Percentiles rank a stretch among this genome's conserved stretches.
phyloP scores from a whole-genome alignment of 108 stramenopile species.

The Pseudonitzschia multistriata region DNA sequence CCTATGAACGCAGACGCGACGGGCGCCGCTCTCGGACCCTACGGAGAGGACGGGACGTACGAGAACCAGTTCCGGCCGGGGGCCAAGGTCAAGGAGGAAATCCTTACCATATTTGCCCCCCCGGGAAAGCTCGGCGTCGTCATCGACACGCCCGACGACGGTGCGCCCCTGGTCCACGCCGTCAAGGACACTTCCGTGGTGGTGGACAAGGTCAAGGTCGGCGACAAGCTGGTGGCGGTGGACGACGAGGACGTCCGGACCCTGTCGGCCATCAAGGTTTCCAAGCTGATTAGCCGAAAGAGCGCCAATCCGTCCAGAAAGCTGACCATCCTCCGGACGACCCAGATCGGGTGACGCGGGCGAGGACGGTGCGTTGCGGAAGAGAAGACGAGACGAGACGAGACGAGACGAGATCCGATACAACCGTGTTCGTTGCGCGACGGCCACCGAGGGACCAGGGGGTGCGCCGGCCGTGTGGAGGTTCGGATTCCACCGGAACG shows the following conservation, averaged over 20 bases:
- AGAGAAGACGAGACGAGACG: not conserved
- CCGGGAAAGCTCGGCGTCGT: constrained; percentile 90
- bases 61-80: constrained; percentile 21
- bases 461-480: no score
- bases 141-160: constrained; percentile 86
- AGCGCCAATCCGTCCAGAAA: constrained; percentile 77
- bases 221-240: constrained; percentile 83
- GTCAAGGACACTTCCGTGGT: constrained; percentile 84
- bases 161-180: constrained; percentile 83
- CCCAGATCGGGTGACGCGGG: constrained; percentile 24
- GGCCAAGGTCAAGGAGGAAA: constrained; percentile 60
- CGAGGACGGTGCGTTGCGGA: no score
- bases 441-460: no score
- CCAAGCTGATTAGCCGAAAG: constrained; percentile 83
- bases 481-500: no score
- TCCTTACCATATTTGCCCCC: constrained; percentile 77
- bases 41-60: constrained; percentile 18
- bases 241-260: constrained; percentile 84
- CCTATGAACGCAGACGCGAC: constrained; percentile 54
- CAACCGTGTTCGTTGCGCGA: no score
- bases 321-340: constrained; percentile 69
- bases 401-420: not conserved
- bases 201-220: constrained; percentile 69
- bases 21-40: constrained; percentile 48
- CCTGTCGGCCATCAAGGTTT: constrained; percentile 88